Base-by-base conservation (phyloP, 495 filamentous ascomycete genomes). In the Entonaema liquescens region DNA sequence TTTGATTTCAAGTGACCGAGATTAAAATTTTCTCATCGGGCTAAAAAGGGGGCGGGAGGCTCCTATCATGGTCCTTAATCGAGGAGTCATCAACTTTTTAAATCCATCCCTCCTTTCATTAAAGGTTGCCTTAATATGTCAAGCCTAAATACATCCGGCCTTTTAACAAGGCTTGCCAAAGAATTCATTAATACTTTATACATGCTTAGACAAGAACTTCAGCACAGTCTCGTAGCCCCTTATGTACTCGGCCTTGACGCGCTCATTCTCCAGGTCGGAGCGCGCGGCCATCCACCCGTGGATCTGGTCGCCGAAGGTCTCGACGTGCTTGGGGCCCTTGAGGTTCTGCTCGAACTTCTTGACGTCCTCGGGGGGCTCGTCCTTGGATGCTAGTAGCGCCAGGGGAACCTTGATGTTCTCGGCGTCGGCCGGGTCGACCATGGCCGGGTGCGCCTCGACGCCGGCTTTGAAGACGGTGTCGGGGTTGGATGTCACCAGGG, bases 231-330 rank as follows among this genome's bases (percentile, higher is more conserved):
- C 84, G 76, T 97, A 97, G 0, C 92, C 93, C 13, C 91, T 81
- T 80, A 89, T 86, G 78, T 96, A 97, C 82, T 94, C 92, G 74
- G 83, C 85, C 77, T 84, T 88, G 44, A 93, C 90, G 64, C 85
- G 84, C 5, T 80, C 80, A 71, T 96, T 81, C 62, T 89, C 86
- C 38, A 96, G 76, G 75, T 95, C 85, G 21, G 81, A 83, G 25
- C 92, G 83, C 5, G 94, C 94, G 19, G 91, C 92, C 94, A 97
- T 97, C 88, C 89, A 97, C 29, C 94, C 93, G 80, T 97, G 93
- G 53, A 96, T 87, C 85, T 96, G 93, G 68, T 91, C 89, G 9
- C 79, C 66, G 74, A 92, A 97, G 33, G 85, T 94, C 87, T 95
- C 91, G 19, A 97, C 88, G 73, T 92, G 83, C 72, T 93, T 90